Evolutionary conservation across 129 eudicot species (phyloP), one percentile per base, ranked within the genome.

Genomic region (Lactuca saligna): DNA sequence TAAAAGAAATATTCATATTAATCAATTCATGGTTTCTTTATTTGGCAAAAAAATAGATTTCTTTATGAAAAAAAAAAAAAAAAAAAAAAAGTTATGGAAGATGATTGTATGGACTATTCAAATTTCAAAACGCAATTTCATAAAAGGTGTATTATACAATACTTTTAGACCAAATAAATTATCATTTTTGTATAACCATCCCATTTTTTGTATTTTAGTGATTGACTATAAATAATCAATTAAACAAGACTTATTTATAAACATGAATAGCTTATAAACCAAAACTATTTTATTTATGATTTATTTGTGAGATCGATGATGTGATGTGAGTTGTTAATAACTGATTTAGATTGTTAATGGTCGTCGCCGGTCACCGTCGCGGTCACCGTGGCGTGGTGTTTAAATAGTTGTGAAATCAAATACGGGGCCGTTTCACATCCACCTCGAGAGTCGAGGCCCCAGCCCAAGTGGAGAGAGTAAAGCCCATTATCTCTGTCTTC

Each of bases 401-500:
- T 9, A 37, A 68, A 75, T 31, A 68, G 69, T 49, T 50, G 48
- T 34, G 74, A 59, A 20, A 60, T 49, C 80, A 59, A 20, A 60
- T 49, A 50, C 61, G 29, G 58, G 61, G 44, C 9, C 44, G 66
- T 55, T 75, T 67, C 5, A 17, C 57, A 72, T 20, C 17, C 17
- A 32, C 8, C 49, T 5, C 50, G 15, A 35, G 69, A 68, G 31
- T 56, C 78, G 65, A 55, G 65, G 78, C 16, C 78, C 66, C 63
- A 67, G 54, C 80, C 63, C 73, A 75, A 56, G 61, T 56, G 61
- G 61, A 20, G 37, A 53, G 61, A 17, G 13, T 10, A 17, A 67
- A 75, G 74, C 80, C 80, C 80, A 76, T 76, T 61, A 76, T 68
- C 80, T 59, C 20, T 75, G 68, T 57, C 67, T 59, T 65, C 66